Evolutionary conservation across 177 flowering plant species (phyloP).

Genomic region (Tripterygium wilfordii): DNA sequence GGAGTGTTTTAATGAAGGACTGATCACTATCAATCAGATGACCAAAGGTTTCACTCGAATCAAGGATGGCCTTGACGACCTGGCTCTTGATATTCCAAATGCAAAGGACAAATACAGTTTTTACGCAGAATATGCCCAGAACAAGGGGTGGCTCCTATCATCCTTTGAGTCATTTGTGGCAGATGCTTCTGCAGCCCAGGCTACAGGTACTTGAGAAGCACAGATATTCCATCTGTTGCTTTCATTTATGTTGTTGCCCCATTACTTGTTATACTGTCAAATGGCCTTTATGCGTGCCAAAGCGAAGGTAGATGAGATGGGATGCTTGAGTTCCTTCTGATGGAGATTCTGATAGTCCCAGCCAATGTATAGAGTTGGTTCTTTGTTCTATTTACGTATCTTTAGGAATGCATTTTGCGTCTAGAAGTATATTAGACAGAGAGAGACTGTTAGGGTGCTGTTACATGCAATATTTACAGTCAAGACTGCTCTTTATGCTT

Average conservation of each 20-base stretch:
- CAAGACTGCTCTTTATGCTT: no score
- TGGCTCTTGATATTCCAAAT: constrained; percentile 95
- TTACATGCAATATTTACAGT: no score
- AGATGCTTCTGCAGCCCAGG: constrained; percentile 8
- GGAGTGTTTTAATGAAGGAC: constrained; percentile 80
- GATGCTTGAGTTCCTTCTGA: constrained; percentile 19
- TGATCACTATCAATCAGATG: constrained; percentile 91
- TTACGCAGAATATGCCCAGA: constrained; percentile 62
- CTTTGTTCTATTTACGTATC: constrained; percentile 1
- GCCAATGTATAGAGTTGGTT: constrained; percentile 19
- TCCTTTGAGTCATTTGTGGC: constrained; percentile 30
- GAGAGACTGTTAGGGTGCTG: no score
- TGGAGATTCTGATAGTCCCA: constrained; percentile 13
- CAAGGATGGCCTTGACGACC: constrained; percentile 77
- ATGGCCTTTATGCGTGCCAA: constrained; percentile 1
- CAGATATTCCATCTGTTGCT: constrained; percentile 11
- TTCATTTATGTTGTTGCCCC: constrained; percentile 20
- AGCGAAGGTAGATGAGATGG: constrained; percentile 11
- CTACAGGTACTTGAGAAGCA: constrained; percentile 19
- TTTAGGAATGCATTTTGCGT: constrained; percentile 2
- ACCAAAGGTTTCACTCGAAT: constrained; percentile 81
- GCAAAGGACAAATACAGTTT: constrained; percentile 68
- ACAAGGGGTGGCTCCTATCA: constrained; percentile 67
- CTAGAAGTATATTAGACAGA: no score
- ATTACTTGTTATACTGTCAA: constrained; percentile 10